Conservation (phyloP, 2,329 filamentous ascomycete species). For the Cladophialophora chaetospira region DNA sequence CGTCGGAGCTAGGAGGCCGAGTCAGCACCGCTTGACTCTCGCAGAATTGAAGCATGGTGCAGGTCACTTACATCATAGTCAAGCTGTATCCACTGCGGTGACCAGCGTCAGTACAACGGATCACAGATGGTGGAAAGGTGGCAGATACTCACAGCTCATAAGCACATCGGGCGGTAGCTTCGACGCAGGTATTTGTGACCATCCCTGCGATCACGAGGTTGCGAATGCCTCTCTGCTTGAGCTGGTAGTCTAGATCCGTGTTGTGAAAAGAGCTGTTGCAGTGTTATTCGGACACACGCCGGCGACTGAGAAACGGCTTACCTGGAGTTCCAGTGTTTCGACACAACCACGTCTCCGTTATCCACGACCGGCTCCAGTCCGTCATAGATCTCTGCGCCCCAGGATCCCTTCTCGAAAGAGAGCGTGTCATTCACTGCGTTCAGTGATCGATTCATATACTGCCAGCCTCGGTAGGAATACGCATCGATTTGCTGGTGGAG, state of each 20-base stretch:
- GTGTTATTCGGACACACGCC: not conserved
- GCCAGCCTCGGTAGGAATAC: conserved; percentile 35
- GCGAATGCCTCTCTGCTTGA: conserved; percentile 38
- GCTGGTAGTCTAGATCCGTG: conserved; percentile 41
- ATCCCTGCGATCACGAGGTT: conserved; percentile 39
- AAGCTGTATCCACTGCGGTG: not conserved
- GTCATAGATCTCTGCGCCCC: conserved; percentile 36
- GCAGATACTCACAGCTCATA: conserved; percentile 30
- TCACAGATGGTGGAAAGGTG: not conserved
- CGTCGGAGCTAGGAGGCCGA: not conserved
- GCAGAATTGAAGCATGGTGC: not conserved
- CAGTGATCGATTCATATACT: conserved; percentile 34
- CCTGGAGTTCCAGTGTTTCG: conserved; percentile 39
- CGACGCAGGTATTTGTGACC: conserved; percentile 39
- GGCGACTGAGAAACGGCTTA: not conserved
- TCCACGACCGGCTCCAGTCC: conserved; percentile 35
- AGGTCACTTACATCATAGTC: conserved; percentile 8
- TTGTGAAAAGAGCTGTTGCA: conserved; percentile 40
- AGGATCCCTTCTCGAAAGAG: conserved; percentile 36
- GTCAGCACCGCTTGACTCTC: not conserved
- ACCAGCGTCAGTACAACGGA: not conserved
- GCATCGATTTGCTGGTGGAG: conserved; percentile 37
- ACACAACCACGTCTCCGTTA: conserved; percentile 38
- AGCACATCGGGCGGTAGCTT: conserved; percentile 40
- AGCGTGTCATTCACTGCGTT: conserved; percentile 23